Conservation (phyloP, 2,329 filamentous ascomycete species). For the Pseudodiploospora longispora region DNA sequence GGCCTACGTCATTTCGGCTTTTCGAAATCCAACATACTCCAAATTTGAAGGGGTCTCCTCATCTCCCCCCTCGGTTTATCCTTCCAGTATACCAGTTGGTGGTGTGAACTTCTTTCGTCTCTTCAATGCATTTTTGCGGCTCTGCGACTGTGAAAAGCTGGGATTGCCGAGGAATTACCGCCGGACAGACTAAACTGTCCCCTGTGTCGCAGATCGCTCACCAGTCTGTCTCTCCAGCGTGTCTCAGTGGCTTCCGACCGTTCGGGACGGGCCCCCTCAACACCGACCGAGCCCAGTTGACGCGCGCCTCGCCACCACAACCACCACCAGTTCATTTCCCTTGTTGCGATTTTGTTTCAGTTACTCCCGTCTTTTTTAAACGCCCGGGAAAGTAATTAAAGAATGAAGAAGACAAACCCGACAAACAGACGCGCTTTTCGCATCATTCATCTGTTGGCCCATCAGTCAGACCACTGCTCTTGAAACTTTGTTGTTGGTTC, state of each 20-base stretch:
- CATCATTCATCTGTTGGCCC: background rate
- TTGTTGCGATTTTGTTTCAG: background rate
- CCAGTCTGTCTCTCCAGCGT: background rate
- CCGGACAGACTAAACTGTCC: too few species aligned
- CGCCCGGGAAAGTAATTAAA: too few species aligned
- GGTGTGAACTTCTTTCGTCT: too few species aligned
- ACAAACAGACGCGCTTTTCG: too few species aligned
- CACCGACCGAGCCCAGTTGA: background rate
- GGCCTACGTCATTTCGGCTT: background rate
- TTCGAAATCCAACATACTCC: background rate
- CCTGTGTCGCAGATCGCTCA: background rate
- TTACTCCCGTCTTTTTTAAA: too few species aligned
- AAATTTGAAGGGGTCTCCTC: too few species aligned
- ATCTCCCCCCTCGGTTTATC: too few species aligned
- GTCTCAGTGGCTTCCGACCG: background rate
- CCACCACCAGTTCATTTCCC: background rate
- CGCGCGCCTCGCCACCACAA: background rate
- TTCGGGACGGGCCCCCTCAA: background rate
- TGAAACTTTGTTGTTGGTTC: background rate
- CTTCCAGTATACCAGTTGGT: too few species aligned
- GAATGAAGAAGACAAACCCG: too few species aligned
- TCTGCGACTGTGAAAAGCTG: too few species aligned
- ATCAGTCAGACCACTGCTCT: background rate
- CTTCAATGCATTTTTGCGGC: too few species aligned
- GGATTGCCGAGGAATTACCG: too few species aligned